These are phyloP conservation scores for Ophiostoma sp. DNA, from an alignment of 2,329 filamentous ascomycete genomes.

Conservation along the genomic window DNA sequence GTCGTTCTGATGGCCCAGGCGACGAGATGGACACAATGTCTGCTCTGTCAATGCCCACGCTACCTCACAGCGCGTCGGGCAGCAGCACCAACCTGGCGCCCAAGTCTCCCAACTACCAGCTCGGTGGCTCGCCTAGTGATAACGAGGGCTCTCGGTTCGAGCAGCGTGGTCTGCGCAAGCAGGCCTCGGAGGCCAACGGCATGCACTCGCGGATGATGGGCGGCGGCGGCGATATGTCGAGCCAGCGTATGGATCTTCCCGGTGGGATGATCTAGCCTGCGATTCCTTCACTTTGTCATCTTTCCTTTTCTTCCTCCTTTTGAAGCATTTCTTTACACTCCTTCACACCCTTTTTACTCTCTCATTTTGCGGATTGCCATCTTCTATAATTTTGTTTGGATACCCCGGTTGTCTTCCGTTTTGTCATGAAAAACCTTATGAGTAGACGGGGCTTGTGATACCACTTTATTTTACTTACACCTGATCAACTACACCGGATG, in stretches of 20 bases:
- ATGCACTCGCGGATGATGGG: conserved; percentile 27
- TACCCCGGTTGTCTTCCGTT: conserved; percentile 18
- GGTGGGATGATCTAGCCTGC: conserved; percentile 39
- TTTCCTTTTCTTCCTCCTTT: background rate
- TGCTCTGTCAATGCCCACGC: conserved; percentile 36
- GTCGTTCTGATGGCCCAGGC: conserved; percentile 27
- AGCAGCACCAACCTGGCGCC: conserved; percentile 21
- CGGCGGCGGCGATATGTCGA: conserved; percentile 25
- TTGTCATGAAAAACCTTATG: conserved; percentile 13
- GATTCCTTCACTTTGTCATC: background rate
- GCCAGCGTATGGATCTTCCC: conserved; percentile 36
- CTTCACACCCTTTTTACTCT: background rate
- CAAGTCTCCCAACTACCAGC: conserved; percentile 30
- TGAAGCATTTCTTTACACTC: background rate
- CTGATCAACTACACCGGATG: conserved; percentile 8
- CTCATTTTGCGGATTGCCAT: conserved; percentile 1
- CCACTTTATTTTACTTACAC: conserved; percentile 29
- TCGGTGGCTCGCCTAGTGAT: conserved; percentile 37
- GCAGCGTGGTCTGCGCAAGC: conserved; percentile 47
- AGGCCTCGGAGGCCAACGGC: conserved; percentile 43
- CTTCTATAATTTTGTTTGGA: conserved; percentile 14
- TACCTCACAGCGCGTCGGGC: conserved; percentile 33
- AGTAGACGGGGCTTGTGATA: conserved; percentile 34
- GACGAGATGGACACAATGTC: conserved; percentile 36
- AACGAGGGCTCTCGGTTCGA: conserved; percentile 44